These are phyloP conservation scores for Morella rubra DNA, from an alignment of 306 rosid species.

Conservation along the genomic window DNA sequence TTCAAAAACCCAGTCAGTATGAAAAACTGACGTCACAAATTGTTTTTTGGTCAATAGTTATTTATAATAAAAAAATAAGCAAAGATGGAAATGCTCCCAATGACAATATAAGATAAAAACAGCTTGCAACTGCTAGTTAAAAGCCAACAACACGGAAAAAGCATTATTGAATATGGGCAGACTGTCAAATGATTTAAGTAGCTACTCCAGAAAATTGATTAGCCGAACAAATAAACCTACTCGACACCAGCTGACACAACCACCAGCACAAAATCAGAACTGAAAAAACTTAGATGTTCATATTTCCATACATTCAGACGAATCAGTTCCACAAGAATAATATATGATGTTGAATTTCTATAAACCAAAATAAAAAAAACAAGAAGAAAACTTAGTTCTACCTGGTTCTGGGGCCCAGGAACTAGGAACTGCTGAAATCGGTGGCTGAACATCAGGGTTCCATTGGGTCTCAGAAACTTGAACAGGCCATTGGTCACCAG, in stretches of 20 bases:
- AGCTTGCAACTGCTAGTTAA: too few relatives aligned
- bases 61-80: background rate
- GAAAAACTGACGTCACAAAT: background rate
- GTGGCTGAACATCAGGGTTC: background rate
- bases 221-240: background rate
- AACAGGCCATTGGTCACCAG: background rate
- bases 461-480: background rate
- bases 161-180: background rate
- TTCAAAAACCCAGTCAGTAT: background rate
- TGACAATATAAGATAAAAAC: too few relatives aligned
- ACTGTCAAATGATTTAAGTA: background rate
- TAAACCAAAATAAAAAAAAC: background rate
- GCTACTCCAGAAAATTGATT: background rate
- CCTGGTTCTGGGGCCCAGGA: slow-evolving; percentile 1
- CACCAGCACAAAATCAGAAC: background rate
- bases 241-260: background rate
- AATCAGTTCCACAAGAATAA: background rate
- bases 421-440: slow-evolving; percentile 2
- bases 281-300: background rate
- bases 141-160: too few relatives aligned
- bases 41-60: background rate
- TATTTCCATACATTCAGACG: too few relatives aligned
- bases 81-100: background rate
- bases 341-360: background rate
- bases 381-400: background rate